Base-by-base conservation (phyloP, 352 stramenopile species). In the Thalassiosira ordinaria region DNA sequence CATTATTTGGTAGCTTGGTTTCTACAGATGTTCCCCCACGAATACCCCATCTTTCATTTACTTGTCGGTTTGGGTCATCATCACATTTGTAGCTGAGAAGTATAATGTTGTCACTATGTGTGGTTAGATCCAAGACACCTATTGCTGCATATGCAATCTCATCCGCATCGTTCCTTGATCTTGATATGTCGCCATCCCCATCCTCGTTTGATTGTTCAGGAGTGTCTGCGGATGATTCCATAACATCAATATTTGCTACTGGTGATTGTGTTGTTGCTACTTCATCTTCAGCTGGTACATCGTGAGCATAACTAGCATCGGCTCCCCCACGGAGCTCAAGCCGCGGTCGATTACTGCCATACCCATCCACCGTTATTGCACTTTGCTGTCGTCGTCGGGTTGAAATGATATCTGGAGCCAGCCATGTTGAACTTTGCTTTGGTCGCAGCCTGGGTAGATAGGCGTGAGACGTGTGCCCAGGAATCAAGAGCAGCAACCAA, bases 141-240 rank as follows among this genome's bases (percentile, higher is more conserved):
- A 74, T 52, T 68, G 71, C 51, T 56, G 71, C 14, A 41, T 80
- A 80, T 11, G 61, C 24, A 7, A 67, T 57, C 14, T 78, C 57
- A 62, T 53, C 44, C 9, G 64, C 26, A 20, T 46, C 44, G 14
- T 52, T 22, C 3, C 18, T 52, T 22, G 44, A 18, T 52, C 5
- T 22, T 16, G 44, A 18, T 22, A 3, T 22, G 5, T n/a, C 44
- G 18, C 11, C 44, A 18, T 52, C 44, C 13, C 18, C 18, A 24
- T 52, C 44, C 14, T 24, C 14, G 44, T 41, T 11, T 41, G 33
- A 41, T 5, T 5, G 33, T 11, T 41, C 33, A 41, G 33, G 11
- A 41, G 11, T 41, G 5, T 41, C 33, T 41, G 33, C 11, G 11
- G 33, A 41, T 41, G 33, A 41, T 11, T 41, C 33, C 33, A 41